A percentile compares a stretch with the other conserved stretches of the same genome.
These are phyloP conservation scores for Geosiphon pyriformis DNA, from an alignment of 192 early-diverging fungal genomes.

Conservation along the genomic window DNA sequence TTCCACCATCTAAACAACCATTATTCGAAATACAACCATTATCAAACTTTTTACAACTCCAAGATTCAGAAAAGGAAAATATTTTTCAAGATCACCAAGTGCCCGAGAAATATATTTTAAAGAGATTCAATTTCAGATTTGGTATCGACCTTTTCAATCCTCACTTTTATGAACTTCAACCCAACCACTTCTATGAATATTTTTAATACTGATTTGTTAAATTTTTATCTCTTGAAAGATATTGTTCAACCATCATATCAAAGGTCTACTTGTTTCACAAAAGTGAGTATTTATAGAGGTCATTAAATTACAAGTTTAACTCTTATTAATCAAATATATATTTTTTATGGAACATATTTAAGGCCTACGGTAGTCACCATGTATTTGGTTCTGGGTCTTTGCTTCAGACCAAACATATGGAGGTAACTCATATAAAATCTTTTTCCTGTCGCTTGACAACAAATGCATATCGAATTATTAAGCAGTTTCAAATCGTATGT, in stretches of 20 bases:
- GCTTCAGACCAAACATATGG: slow-evolving; percentile 67
- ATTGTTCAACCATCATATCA: slow-evolving; percentile 51
- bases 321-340: no score
- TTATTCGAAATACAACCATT: neutral
- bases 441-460: neutral
- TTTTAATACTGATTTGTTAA: slow-evolving; percentile 25
- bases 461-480: neutral
- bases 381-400: slow-evolving; percentile 73
- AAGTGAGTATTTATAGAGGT: slow-evolving; percentile 38
- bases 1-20: neutral
- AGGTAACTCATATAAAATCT: slow-evolving; percentile 33
- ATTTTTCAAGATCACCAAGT: slow-evolving; percentile 29
- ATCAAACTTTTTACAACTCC: slow-evolving; percentile 20
- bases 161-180: no score
- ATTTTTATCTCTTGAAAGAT: slow-evolving; percentile 36
- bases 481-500: slow-evolving; percentile 1
- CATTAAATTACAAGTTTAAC: neutral
- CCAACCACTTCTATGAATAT: no score
- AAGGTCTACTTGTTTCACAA: slow-evolving; percentile 70
- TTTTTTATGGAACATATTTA: no score
- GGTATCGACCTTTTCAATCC: slow-evolving; percentile 37
- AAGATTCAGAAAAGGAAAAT: slow-evolving; percentile 22
- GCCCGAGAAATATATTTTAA: slow-evolving; percentile 38
- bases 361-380: slow-evolving; percentile 80
- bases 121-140: slow-evolving; percentile 44